Percentiles rank a stretch among this genome's conserved stretches.
These are phyloP conservation scores for Aspergillus eucalypticola DNA, from an alignment of 2,329 filamentous ascomycete species.

Conservation along the genomic window DNA sequence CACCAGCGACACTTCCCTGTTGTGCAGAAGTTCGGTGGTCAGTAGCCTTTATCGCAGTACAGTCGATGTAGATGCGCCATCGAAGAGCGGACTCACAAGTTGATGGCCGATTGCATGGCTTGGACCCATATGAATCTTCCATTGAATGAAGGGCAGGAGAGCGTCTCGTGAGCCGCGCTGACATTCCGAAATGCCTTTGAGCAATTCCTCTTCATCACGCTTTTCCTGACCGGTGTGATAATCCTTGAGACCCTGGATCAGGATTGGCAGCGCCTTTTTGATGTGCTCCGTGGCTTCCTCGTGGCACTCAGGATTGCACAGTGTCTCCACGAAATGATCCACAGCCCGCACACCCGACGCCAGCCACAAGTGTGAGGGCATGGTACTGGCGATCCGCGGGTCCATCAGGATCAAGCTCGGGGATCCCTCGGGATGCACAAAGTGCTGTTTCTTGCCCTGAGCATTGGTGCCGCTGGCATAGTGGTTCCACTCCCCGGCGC, in stretches of 20 bases:
- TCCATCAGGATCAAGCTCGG: constrained; percentile 5
- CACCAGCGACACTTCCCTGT: constrained; percentile 3
- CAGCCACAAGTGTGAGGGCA: constrained; percentile 4
- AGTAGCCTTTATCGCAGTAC: background rate
- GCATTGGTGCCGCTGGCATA: background rate
- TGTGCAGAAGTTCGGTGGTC: background rate
- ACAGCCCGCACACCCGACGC: constrained; percentile 3
- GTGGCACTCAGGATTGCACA: background rate
- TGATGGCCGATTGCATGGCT: constrained; percentile 7
- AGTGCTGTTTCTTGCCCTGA: constrained; percentile 1
- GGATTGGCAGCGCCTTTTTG: background rate
- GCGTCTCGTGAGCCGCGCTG: constrained; percentile 5
- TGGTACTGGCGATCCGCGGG: constrained; percentile 1
- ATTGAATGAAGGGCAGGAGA: background rate
- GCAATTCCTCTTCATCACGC: background rate
- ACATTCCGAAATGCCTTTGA: constrained; percentile 4
- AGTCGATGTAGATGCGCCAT: no score
- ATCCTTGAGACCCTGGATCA: constrained; percentile 2
- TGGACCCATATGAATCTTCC: constrained; percentile 3
- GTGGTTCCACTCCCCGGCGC: constrained; percentile 2
- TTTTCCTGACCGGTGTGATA: background rate
- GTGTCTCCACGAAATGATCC: constrained; percentile 2
- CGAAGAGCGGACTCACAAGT: background rate
- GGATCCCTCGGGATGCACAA: background rate
- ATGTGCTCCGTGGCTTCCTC: background rate